Conservation (phyloP, 805 yeast genomes). For the Teunomyces tritomae region DNA sequence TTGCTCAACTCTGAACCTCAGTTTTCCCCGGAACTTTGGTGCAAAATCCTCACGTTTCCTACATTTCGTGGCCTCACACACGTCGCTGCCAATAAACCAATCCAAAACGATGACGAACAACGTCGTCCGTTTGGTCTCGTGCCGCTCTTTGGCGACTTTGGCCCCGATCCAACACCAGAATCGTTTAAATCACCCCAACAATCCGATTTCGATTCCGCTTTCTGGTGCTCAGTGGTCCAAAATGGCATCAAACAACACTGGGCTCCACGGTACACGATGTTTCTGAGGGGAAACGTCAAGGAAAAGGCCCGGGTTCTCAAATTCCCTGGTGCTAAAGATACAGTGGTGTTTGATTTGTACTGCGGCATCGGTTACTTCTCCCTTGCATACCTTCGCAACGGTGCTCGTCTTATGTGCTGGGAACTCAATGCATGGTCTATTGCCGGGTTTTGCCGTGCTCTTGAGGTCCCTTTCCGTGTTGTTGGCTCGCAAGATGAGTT, state of each 20-base stretch:
- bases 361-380: slow-evolving; percentile 88
- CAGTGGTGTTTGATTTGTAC: slow-evolving; percentile 64
- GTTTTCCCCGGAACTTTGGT: slow-evolving; percentile 11
- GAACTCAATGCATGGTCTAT: slow-evolving; percentile 85
- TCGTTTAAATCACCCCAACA: slow-evolving; percentile 15
- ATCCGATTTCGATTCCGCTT: slow-evolving; percentile 48
- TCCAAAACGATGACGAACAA: slow-evolving; percentile 49
- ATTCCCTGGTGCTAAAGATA: slow-evolving; percentile 33
- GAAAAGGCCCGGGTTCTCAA: slow-evolving; percentile 68
- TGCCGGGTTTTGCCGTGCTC: slow-evolving; percentile 63
- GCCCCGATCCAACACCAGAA: slow-evolving; percentile 35
- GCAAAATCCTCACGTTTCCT: slow-evolving; percentile 9
- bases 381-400: slow-evolving; percentile 56
- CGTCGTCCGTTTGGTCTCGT: slow-evolving; percentile 62
- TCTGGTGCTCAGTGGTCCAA: slow-evolving; percentile 72
- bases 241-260: slow-evolving; percentile 76
- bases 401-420: slow-evolving; percentile 69
- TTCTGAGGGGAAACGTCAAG: slow-evolving; percentile 80
- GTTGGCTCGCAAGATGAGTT: slow-evolving; percentile 26
- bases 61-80: slow-evolving; percentile 43
- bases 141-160: slow-evolving; percentile 68
- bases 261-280: slow-evolving; percentile 88
- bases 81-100: slow-evolving; percentile 71
- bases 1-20: slow-evolving; percentile 44
- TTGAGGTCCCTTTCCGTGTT: slow-evolving; percentile 45